These are phyloP conservation scores for Hypoxylon sp. DNA, from an alignment of 2,329 filamentous ascomycete genomes.

Conservation along the genomic window DNA sequence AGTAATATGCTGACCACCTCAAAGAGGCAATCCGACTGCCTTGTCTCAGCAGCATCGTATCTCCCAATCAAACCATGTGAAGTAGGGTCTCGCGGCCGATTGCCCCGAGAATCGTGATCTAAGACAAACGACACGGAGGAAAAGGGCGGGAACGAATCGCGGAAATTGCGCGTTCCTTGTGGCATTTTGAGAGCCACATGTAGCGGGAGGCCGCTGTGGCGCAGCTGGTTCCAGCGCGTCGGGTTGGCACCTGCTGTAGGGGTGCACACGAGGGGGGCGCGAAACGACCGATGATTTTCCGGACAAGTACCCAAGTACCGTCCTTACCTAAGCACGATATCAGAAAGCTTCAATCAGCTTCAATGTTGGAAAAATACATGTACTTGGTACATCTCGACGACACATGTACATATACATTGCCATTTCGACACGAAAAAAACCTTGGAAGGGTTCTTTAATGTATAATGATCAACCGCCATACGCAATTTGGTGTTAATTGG, in stretches of 20 bases:
- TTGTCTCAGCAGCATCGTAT: constrained; percentile 33
- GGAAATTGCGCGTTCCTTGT: constrained; percentile 31
- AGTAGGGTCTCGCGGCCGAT: constrained; percentile 17
- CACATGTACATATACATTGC: neutral
- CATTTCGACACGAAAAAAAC: neutral
- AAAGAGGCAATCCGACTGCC: constrained; percentile 32
- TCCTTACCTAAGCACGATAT: constrained; percentile 1
- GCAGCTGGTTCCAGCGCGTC: constrained; percentile 11
- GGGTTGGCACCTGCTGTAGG: neutral
- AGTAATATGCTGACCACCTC: constrained; percentile 28
- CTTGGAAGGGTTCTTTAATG: no score
- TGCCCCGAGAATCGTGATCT: constrained; percentile 24
- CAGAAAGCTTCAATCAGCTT: neutral
- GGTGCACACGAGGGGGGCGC: constrained; percentile 4
- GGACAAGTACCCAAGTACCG: constrained; percentile 12
- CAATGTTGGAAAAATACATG: neutral
- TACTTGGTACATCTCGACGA: neutral
- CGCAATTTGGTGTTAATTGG: neutral
- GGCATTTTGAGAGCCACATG: constrained; percentile 33
- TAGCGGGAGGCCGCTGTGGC: constrained; percentile 29
- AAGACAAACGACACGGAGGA: constrained; percentile 17
- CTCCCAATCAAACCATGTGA: constrained; percentile 18
- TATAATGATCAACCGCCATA: neutral
- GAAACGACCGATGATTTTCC: constrained; percentile 1
- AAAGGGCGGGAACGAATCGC: constrained; percentile 28